A percentile compares a stretch with the other conserved stretches of the same genome.
Conservation (phyloP, 176 grass and related monocot genomes). For the Alloteropsis semialata region DNA sequence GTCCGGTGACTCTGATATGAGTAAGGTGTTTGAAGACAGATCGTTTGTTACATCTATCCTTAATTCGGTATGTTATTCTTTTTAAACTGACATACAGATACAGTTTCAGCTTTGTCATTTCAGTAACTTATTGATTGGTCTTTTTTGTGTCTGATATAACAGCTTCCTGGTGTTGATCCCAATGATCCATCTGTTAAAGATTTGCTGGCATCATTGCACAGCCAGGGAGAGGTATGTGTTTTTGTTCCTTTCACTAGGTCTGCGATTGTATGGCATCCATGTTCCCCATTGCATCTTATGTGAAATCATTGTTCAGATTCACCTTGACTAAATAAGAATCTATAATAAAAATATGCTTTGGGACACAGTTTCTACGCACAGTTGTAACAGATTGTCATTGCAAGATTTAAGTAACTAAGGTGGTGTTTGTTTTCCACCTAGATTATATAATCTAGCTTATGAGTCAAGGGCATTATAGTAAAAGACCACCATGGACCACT, state of each 20-base stretch:
- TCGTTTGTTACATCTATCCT: constrained; percentile 98
- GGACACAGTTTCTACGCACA: neutral
- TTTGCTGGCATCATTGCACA: constrained; percentile 83
- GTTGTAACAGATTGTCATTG: neutral
- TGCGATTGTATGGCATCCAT: neutral
- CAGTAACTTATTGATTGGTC: neutral
- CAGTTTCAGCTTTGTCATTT: neutral
- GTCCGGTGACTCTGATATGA: constrained; percentile 75
- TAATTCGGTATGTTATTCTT: constrained; percentile 56
- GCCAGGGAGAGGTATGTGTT: constrained; percentile 64
- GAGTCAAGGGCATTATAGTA: too few relatives aligned
- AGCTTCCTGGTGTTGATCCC: constrained; percentile 99
- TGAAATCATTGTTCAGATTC: neutral
- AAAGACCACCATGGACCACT: too few relatives aligned
- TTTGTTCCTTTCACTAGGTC: neutral
- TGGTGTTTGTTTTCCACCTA: too few relatives aligned
- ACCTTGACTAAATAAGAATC: neutral
- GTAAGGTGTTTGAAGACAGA: constrained; percentile 85
- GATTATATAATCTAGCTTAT: too few relatives aligned
- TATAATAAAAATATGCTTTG: neutral
- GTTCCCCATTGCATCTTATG: neutral
- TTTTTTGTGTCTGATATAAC: constrained; percentile 7
- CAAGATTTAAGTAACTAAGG: neutral
- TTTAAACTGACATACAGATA: neutral
- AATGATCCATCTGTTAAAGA: constrained; percentile 96